A percentile compares a stretch with the other conserved stretches of the same genome.
phyloP scores from a whole-genome alignment of 1,284 basidiomycete genomes.

The Leccinum discolor region DNA sequence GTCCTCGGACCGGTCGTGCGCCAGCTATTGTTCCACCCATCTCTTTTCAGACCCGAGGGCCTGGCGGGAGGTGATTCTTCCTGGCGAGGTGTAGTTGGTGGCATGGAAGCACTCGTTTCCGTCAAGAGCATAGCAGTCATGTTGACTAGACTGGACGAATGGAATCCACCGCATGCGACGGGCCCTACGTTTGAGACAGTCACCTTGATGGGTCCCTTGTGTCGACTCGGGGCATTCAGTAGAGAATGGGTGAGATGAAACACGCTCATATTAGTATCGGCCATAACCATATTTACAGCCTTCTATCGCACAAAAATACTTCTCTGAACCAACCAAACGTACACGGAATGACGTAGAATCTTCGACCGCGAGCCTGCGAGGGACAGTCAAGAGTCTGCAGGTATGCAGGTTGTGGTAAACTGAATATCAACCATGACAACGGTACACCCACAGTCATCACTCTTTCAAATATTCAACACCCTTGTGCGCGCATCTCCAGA shows the following conservation, averaged over 20 bases:
- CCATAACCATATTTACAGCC: conserved; percentile 53
- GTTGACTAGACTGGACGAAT: conserved; percentile 72
- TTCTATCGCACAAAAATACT: conserved; percentile 76
- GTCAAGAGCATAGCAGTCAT: conserved; percentile 84
- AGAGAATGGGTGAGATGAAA: conserved; percentile 78
- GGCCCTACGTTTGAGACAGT: conserved; percentile 63
- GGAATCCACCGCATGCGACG: conserved; percentile 63
- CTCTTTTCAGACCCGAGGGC: conserved; percentile 63
- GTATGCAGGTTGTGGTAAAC: conserved; percentile 35
- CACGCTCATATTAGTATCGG: background rate
- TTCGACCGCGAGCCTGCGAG: conserved; percentile 80
- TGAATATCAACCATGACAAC: conserved; percentile 6
- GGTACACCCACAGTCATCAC: conserved; percentile 50
- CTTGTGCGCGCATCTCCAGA: conserved; percentile 83
- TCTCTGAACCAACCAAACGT: conserved; percentile 81
- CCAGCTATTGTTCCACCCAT: conserved; percentile 61
- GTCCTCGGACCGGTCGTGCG: conserved; percentile 62
- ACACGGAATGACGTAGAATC: conserved; percentile 79
- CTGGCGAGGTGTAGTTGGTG: conserved; percentile 89
- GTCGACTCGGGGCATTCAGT: conserved; percentile 81
- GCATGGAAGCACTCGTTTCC: conserved; percentile 79
- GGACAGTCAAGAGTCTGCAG: conserved; percentile 82
- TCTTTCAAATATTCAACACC: conserved; percentile 90
- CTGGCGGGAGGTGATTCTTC: conserved; percentile 67
- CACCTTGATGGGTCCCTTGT: conserved; percentile 80